Conservation (phyloP, 2,329 filamentous ascomycete genomes). For the Xylaria multiplex region DNA sequence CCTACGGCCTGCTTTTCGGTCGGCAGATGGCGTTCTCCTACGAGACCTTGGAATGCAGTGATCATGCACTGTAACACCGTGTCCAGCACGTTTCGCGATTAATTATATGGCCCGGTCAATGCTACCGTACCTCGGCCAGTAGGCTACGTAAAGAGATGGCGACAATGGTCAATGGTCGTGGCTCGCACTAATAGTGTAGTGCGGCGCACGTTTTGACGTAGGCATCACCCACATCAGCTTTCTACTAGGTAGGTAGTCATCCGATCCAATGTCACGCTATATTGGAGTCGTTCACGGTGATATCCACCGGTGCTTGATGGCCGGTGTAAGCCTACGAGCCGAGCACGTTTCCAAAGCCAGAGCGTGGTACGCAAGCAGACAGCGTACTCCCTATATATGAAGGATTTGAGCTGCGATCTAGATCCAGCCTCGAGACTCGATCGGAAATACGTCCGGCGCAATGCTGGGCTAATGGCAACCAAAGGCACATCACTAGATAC, state of each 20-base stretch:
- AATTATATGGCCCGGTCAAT: slow-evolving; percentile 1
- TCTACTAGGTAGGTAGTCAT: slow-evolving; percentile 5
- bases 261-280: slow-evolving; percentile 27
- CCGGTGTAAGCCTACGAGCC: slow-evolving; percentile 9
- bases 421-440: neutral
- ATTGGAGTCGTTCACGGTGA: slow-evolving; percentile 17
- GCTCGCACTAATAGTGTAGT: neutral
- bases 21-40: slow-evolving; percentile 12
- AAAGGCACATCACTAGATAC: neutral
- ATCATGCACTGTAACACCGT: slow-evolving; percentile 26
- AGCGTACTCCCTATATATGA: neutral
- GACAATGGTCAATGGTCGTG: slow-evolving; percentile 6
- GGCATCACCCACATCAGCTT: slow-evolving; percentile 15
- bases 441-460: too few species aligned
- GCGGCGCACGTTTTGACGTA: slow-evolving; percentile 22
- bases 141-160: neutral
- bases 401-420: neutral
- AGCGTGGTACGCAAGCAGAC: neutral
- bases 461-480: slow-evolving; percentile 4
- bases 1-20: neutral
- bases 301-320: slow-evolving; percentile 1
- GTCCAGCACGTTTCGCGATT: slow-evolving; percentile 16
- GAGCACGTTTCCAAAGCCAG: slow-evolving; percentile 19
- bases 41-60: slow-evolving; percentile 10
- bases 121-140: slow-evolving; percentile 16